Percentiles rank a stretch among this genome's conserved stretches.
phyloP scores from a whole-genome alignment of 805 yeast genomes.

The Cyberlindnera veronae region DNA sequence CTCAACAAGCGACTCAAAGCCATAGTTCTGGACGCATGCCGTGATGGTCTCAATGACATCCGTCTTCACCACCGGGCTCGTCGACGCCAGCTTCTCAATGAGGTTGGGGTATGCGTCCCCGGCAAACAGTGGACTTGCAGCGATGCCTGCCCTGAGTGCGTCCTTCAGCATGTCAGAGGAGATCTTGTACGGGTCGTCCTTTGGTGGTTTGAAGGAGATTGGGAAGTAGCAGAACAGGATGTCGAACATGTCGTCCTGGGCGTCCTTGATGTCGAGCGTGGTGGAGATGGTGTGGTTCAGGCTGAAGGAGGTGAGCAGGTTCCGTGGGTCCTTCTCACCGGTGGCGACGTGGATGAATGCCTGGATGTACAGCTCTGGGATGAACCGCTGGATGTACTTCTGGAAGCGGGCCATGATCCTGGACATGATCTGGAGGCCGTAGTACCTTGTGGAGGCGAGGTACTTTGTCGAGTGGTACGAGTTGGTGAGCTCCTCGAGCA shows the following conservation, averaged over 20 bases:
- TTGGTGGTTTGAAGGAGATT: slow-evolving; percentile 89
- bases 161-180: slow-evolving; percentile 68
- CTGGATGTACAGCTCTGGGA: slow-evolving; percentile 43
- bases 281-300: slow-evolving; percentile 55
- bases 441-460: slow-evolving; percentile 60
- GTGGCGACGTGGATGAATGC: slow-evolving; percentile 65
- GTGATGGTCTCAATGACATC: slow-evolving; percentile 69
- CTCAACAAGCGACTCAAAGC: slow-evolving; percentile 43
- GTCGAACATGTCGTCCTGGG: slow-evolving; percentile 73
- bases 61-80: slow-evolving; percentile 66
- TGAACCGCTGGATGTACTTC: slow-evolving; percentile 17
- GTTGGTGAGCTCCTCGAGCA: slow-evolving; percentile 37
- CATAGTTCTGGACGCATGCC: slow-evolving; percentile 52
- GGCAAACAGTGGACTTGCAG: slow-evolving; percentile 60
- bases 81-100: slow-evolving; percentile 73
- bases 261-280: slow-evolving; percentile 41
- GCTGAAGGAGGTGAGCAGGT: slow-evolving; percentile 67
- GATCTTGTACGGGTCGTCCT: slow-evolving; percentile 81
- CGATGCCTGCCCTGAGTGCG: slow-evolving; percentile 57
- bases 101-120: slow-evolving; percentile 73
- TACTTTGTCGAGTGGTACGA: slow-evolving; percentile 53
- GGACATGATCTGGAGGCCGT: slow-evolving; percentile 50
- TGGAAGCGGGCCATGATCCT: slow-evolving; percentile 32
- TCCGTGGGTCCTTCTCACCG: slow-evolving; percentile 94
- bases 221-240: slow-evolving; percentile 94